phyloP scores from a whole-genome alignment of 2,329 filamentous ascomycete genomes.

The Fusarium secorum region DNA sequence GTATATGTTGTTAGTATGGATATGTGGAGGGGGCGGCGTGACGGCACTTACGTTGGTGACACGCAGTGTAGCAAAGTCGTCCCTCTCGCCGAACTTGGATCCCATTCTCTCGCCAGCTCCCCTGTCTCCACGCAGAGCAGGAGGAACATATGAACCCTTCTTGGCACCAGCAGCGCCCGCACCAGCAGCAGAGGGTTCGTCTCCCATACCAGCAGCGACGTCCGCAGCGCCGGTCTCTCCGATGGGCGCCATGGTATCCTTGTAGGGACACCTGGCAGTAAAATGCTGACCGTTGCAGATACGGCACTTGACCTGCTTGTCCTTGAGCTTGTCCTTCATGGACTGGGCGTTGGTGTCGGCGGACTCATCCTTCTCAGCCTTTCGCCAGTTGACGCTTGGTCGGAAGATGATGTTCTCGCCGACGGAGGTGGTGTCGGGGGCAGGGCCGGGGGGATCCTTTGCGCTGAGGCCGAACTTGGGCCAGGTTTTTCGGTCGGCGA shows the following conservation, averaged over 20 bases:
- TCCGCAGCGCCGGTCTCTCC: constrained; percentile 66
- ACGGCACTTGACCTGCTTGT: constrained; percentile 99
- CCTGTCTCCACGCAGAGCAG: constrained; percentile 80
- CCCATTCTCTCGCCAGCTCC: constrained; percentile 81
- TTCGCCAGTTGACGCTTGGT: constrained; percentile 92
- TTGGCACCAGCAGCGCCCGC: constrained; percentile 54
- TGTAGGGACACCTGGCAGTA: constrained; percentile 98
- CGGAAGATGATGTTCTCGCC: constrained; percentile 99
- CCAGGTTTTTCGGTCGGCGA: constrained; percentile 94
- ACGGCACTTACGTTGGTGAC: constrained; percentile 89
- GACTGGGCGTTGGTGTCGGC: constrained; percentile 75
- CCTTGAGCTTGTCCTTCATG: constrained; percentile 86
- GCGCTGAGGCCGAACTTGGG: constrained; percentile 90
- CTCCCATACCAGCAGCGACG: constrained; percentile 62
- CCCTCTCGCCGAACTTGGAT: constrained; percentile 90
- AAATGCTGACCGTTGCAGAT: constrained; percentile 99
- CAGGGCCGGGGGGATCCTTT: constrained; percentile 83
- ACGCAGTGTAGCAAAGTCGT: constrained; percentile 94
- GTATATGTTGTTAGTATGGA: constrained; percentile 44
- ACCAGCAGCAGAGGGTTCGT: constrained; percentile 56
- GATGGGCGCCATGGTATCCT: constrained; percentile 97
- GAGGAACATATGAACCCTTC: constrained; percentile 90
- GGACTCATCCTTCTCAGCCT: constrained; percentile 83
- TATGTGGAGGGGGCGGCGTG: not conserved
- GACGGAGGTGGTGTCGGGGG: constrained; percentile 87